phyloP scores from a whole-genome alignment of 2,329 filamentous ascomycete genomes.

The Alternaria atra region DNA sequence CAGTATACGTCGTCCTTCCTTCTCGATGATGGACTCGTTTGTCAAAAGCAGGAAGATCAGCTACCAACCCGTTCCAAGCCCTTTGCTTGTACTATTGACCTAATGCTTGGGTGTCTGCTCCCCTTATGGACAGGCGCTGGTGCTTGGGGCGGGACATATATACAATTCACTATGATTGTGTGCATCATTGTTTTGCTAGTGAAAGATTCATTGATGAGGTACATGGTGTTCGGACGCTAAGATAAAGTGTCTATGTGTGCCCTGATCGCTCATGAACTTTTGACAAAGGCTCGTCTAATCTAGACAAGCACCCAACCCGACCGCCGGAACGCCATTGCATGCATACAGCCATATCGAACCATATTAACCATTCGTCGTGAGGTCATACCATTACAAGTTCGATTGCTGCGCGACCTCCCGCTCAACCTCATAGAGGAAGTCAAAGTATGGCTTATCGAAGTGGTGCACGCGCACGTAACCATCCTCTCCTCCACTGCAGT shows the following conservation, averaged over 20 bases:
- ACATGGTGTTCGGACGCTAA: constrained; percentile 9
- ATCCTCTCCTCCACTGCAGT: constrained; percentile 96
- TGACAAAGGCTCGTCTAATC: constrained; percentile 20
- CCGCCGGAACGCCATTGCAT: constrained; percentile 50
- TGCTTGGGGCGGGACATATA: constrained; percentile 28
- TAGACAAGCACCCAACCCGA: constrained; percentile 25
- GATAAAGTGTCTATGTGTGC: constrained; percentile 9
- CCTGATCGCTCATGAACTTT: constrained; percentile 21
- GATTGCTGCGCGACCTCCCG: constrained; percentile 66
- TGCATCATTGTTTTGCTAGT: neutral
- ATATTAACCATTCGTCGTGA: constrained; percentile 29
- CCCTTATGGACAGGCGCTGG: constrained; percentile 29
- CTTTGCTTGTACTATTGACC: constrained; percentile 37
- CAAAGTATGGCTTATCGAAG: constrained; percentile 98
- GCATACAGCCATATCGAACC: constrained; percentile 39
- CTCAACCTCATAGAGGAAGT: constrained; percentile 99
- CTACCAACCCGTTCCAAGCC: constrained; percentile 25
- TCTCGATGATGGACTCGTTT: constrained; percentile 45
- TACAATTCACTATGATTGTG: neutral
- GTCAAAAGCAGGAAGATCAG: constrained; percentile 42
- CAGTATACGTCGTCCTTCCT: constrained; percentile 46
- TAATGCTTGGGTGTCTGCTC: constrained; percentile 39
- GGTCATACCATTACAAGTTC: constrained; percentile 42
- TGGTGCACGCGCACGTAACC: constrained; percentile 98
- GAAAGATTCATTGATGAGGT: constrained; percentile 17